Base-by-base conservation (phyloP, 306 rosid species). In the Dicorynia guianensis region DNA sequence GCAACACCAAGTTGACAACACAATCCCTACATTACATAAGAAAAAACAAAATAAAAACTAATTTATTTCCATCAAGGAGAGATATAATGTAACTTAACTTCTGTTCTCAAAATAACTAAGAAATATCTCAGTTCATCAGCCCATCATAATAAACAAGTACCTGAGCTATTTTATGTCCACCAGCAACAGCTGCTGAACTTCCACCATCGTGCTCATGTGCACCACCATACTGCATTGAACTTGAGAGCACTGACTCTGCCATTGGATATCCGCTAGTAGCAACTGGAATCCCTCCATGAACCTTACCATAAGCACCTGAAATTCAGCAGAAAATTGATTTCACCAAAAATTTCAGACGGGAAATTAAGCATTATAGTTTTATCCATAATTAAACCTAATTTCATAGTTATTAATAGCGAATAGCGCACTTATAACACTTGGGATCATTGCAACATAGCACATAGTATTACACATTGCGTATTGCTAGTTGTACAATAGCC, bases 151-250 rank as follows among this genome's bases (percentile, higher is more conserved):
- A 25, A 25, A 25, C 30, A 25, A 30, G 66, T 69, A 88, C 98
- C 96, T 85, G 97, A 62, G 76, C 81, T 79, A 79, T 77, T 73
- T 87, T 89, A 50, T 85, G 89, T 49, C 87, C 87, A 71, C 87
- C 97, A 14, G 81, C 69, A 59, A 78, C 67, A 72, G 76, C 76
- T 76, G 83, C 82, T n/a, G 87, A 70, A 73, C 80, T 73, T 76
- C 85, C 93, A 75, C 85, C 88, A 64, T 87, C 99, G 64, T 83
- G 91, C 82, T 86, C 97, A 78, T 81, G 71, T 62, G 86, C 58
- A 67, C 87, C 88, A 67, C 84, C 83, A 75, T 86, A 84, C 42
- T 78, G 92, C 86, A 77, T 69, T 64, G 90, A 71, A 72, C 73
- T 80, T 46, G 93, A 76, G 82, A 92, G 79, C 71, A 70, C 82